Percentiles rank a stretch among this genome's conserved stretches.
Conservation (phyloP, 1,139 yeast species). For the Geotrichum carabidarum region DNA sequence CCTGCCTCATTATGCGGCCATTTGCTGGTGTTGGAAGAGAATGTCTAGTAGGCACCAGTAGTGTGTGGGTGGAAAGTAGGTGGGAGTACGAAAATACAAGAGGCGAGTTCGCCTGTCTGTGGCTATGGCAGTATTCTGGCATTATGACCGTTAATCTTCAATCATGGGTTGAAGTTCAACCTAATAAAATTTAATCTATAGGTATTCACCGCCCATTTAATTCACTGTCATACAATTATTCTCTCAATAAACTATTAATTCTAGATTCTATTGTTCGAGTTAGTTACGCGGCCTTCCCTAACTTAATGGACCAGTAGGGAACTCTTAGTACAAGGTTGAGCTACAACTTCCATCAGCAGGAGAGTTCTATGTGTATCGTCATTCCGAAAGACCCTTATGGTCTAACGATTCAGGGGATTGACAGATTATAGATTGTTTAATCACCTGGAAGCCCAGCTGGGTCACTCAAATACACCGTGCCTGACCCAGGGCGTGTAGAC, state of each 20-base stretch:
- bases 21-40: neutral
- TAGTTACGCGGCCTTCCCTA: too few relatives aligned
- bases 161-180: too few relatives aligned
- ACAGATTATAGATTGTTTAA: slow-evolving; percentile 31
- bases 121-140: too few relatives aligned
- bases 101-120: neutral
- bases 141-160: too few relatives aligned
- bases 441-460: slow-evolving; percentile 17
- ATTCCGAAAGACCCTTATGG: slow-evolving; percentile 1
- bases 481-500: too few relatives aligned
- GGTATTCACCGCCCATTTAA: too few relatives aligned
- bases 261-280: too few relatives aligned
- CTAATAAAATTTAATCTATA: too few relatives aligned
- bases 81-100: neutral
- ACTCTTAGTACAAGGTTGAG: too few relatives aligned
- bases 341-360: slow-evolving; percentile 1
- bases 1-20: slow-evolving; percentile 1
- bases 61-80: neutral
- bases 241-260: too few relatives aligned
- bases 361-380: slow-evolving; percentile 9
- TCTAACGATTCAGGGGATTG: slow-evolving; percentile 33
- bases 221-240: too few relatives aligned
- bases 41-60: neutral
- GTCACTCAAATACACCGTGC: neutral
- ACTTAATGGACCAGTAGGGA: too few relatives aligned